Evolutionary conservation across 805 yeast species (phyloP).

Genomic region (Saccharomyces jurei): DNA sequence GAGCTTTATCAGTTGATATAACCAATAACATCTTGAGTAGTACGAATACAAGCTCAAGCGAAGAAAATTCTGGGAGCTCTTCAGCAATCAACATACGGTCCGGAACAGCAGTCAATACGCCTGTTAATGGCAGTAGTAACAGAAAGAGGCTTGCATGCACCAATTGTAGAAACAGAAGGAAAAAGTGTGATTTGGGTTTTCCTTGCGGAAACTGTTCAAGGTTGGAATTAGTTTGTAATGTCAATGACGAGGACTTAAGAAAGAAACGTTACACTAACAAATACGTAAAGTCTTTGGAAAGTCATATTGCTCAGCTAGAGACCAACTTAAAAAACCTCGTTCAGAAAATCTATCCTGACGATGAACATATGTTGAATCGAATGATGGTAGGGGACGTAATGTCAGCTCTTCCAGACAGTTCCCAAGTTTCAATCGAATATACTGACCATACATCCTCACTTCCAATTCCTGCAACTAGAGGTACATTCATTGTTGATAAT

Average conservation of each 20-base stretch:
- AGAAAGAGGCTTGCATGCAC: constrained; percentile 29
- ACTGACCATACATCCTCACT: not conserved
- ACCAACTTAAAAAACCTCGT: constrained; percentile 19
- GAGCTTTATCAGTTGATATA: not conserved
- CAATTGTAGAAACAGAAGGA: constrained; percentile 31
- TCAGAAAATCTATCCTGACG: constrained; percentile 16
- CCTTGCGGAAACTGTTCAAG: constrained; percentile 45
- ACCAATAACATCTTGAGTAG: not conserved
- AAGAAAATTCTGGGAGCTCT: not conserved
- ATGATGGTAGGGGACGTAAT: constrained; percentile 19
- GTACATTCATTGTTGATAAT: not conserved
- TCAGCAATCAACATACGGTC: not conserved
- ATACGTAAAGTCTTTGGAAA: constrained; percentile 41
- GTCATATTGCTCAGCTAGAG: constrained; percentile 26
- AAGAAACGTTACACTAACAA: constrained; percentile 43
- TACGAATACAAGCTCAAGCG: not conserved
- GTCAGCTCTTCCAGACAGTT: constrained; percentile 5
- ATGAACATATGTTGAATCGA: constrained; percentile 10
- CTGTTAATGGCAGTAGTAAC: constrained; percentile 5
- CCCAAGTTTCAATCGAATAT: not conserved
- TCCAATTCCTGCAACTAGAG: not conserved
- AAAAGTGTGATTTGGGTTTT: constrained; percentile 41
- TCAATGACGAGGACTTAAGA: constrained; percentile 41
- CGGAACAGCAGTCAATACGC: not conserved
- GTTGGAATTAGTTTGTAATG: constrained; percentile 38